These are phyloP conservation scores for Sindora glabra DNA, from an alignment of 306 rosid species.

Conservation along the genomic window DNA sequence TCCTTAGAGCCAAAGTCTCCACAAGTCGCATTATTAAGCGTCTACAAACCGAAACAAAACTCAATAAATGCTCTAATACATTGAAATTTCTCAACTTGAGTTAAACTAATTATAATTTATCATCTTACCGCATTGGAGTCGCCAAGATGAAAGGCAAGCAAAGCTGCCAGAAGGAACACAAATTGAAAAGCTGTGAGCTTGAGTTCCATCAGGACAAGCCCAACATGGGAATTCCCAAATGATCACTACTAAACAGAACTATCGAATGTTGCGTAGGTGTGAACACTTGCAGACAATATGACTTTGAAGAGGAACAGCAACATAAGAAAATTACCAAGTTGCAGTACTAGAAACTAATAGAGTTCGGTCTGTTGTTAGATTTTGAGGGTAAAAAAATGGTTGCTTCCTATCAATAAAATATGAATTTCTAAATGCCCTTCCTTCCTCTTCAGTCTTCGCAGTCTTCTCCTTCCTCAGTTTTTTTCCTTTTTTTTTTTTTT, in stretches of 20 bases:
- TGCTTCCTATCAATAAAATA: too few species aligned
- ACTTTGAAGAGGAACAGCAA: neutral
- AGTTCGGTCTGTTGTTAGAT: neutral
- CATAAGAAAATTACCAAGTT: neutral
- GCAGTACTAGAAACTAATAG: neutral
- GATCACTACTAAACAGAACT: neutral
- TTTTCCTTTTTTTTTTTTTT: neutral
- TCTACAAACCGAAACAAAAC: conserved; percentile 15
- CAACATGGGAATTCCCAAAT: neutral
- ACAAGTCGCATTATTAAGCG: conserved; percentile 25
- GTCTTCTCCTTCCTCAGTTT: neutral
- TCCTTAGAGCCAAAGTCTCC: conserved; percentile 4
- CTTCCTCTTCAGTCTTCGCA: neutral
- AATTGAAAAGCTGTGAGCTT: conserved; percentile 4
- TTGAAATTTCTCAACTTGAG: neutral
- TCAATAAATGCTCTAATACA: neutral
- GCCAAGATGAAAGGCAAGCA: conserved; percentile 4
- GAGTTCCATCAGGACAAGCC: neutral
- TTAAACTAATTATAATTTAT: neutral
- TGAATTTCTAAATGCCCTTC: too few species aligned
- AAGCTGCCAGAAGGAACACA: conserved; percentile 6
- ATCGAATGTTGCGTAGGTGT: neutral
- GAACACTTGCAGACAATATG: neutral
- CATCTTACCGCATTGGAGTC: conserved; percentile 25
- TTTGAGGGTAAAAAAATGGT: too few species aligned